Evolutionary conservation across 352 stramenopile genomes (phyloP).

Genomic region (Globisporangium splendens): DNA sequence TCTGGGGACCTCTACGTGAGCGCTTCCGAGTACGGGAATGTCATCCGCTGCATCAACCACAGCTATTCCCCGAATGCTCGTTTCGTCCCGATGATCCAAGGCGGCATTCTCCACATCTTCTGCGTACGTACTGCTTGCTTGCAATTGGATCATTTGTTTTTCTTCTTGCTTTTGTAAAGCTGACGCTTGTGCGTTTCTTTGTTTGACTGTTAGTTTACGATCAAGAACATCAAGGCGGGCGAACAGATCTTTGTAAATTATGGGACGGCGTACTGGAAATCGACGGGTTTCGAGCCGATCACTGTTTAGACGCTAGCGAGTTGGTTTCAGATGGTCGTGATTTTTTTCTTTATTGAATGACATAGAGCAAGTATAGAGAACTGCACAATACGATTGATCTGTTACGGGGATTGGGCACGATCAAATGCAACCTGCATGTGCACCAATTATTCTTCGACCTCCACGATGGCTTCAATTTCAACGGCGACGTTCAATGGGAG

Average conservation of each 20-base stretch:
- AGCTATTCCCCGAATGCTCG: slow-evolving; percentile 51
- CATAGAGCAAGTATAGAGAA: slow-evolving; percentile 7
- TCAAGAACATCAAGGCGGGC: slow-evolving; percentile 29
- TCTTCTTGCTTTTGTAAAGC: slow-evolving; percentile 2
- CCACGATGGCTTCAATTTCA: slow-evolving; percentile 94
- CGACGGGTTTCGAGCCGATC: slow-evolving; percentile 47
- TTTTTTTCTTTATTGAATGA: slow-evolving; percentile 7
- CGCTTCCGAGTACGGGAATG: slow-evolving; percentile 68
- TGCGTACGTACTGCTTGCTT: slow-evolving; percentile 39
- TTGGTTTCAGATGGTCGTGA: slow-evolving; percentile 2
- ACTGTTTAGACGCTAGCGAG: slow-evolving; percentile 26
- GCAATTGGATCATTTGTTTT: not conserved
- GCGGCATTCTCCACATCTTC: slow-evolving; percentile 70
- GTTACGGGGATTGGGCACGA: no score
- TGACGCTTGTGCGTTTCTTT: slow-evolving; percentile 8
- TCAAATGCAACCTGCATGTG: no score
- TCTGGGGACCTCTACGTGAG: slow-evolving; percentile 63
- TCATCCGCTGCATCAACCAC: slow-evolving; percentile 79
- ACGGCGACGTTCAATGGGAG: slow-evolving; percentile 92
- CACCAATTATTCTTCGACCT: slow-evolving; percentile 51
- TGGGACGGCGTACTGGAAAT: slow-evolving; percentile 63
- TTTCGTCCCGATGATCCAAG: slow-evolving; percentile 63
- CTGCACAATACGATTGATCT: no score
- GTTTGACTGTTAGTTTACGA: slow-evolving; percentile 47
- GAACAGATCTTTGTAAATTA: slow-evolving; percentile 82